A percentile compares a stretch with the other conserved stretches of the same genome.
Conservation (phyloP, 2,329 filamentous ascomycete genomes). For the Fusarium begoniae region DNA sequence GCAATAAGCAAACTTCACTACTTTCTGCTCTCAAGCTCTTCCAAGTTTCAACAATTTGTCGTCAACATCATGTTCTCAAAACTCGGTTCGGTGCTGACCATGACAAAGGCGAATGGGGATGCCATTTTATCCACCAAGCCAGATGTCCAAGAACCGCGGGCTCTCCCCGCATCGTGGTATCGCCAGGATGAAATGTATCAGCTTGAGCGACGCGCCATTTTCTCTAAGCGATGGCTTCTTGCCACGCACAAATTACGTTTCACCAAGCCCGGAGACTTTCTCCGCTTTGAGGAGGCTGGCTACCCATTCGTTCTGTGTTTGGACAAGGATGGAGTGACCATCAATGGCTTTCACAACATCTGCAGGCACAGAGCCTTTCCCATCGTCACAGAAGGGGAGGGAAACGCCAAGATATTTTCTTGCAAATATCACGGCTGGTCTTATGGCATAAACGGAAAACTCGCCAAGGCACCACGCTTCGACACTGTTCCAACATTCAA, state of each 20-base stretch:
- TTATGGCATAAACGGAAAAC: conserved; percentile 64
- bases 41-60: not conserved
- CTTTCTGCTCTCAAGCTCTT: not conserved
- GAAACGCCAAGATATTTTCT: conserved; percentile 61
- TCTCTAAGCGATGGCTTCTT: conserved; percentile 3
- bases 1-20: not conserved
- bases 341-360: conserved; percentile 69
- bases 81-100: not conserved
- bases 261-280: conserved; percentile 18
- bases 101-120: not conserved
- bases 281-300: conserved; percentile 62
- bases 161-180: conserved; percentile 7
- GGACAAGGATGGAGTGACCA: conserved; percentile 56
- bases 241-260: conserved; percentile 5
- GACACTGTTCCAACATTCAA: conserved; percentile 64
- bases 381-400: conserved; percentile 59
- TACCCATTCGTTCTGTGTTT: conserved; percentile 62
- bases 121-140: not conserved
- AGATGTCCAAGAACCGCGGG: not conserved
- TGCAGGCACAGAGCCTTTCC: conserved; percentile 69
- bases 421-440: conserved; percentile 73
- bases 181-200: conserved; percentile 1
- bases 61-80: not conserved
- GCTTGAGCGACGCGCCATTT: conserved; percentile 8
- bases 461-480: conserved; percentile 70